Percentiles rank a stretch among this genome's conserved stretches.
phyloP scores from a whole-genome alignment of 2,329 filamentous ascomycete genomes.

The Alternaria rosae region DNA sequence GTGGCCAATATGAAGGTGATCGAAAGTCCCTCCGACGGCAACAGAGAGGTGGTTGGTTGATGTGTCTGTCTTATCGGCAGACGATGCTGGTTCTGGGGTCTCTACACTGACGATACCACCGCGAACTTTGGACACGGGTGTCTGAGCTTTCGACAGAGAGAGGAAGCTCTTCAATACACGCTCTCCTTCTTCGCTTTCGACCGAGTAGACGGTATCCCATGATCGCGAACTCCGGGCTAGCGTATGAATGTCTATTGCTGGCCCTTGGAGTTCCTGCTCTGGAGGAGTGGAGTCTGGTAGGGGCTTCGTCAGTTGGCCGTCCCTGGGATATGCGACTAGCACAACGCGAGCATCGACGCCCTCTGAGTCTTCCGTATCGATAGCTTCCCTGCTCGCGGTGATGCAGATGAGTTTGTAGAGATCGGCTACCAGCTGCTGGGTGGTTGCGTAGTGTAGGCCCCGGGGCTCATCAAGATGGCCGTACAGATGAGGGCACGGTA shows the following conservation, averaged over 20 bases:
- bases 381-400: constrained; percentile 69
- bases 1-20: constrained; percentile 93
- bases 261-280: constrained; percentile 53
- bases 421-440: constrained; percentile 76
- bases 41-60: constrained; percentile 65
- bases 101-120: constrained; percentile 45
- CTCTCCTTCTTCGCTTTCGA: constrained; percentile 70
- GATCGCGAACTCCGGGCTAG: constrained; percentile 59
- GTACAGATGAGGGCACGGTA: constrained; percentile 69
- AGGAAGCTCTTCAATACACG: constrained; percentile 60
- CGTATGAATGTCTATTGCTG: constrained; percentile 58
- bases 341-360: constrained; percentile 80
- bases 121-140: constrained; percentile 45
- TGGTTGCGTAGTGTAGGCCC: constrained; percentile 68
- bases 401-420: constrained; percentile 80
- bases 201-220: constrained; percentile 72
- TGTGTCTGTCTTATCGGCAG: constrained; percentile 7
- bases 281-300: constrained; percentile 34
- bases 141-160: constrained; percentile 33
- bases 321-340: constrained; percentile 68
- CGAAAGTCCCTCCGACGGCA: constrained; percentile 91
- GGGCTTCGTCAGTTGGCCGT: constrained; percentile 35
- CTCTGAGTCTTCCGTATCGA: constrained; percentile 70
- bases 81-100: not conserved
- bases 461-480: constrained; percentile 60